Evolutionary conservation across 1,284 basidiomycete genomes (phyloP), one percentile per base, ranked within the genome.

Genomic region (Ganoderma boninense): DNA sequence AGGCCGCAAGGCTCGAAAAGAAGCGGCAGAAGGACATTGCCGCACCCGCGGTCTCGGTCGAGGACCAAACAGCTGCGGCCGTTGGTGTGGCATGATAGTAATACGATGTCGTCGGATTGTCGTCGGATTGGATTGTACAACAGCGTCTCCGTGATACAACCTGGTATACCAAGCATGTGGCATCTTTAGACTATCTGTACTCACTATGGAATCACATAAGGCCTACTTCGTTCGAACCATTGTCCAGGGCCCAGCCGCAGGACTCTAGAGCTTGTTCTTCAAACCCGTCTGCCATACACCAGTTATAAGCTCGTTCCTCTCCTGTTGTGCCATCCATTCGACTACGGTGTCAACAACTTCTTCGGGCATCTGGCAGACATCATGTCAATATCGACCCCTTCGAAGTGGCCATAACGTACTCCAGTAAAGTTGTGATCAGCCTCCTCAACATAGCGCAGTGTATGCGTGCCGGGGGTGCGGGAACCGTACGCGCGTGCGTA

Each of bases 341-440:
- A 92, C 77, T 59, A 93, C 87, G 26, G 83, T 84, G 56, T 87
- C 85, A 13, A 90, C 87, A 11, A 93, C 83, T 69, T 92, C 87
- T 68, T 92, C 89, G 71, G 87, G 85, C 71, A 85, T 85, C 78
- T 87, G 72, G 5, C 23, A 14, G 23, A 20, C 0, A 35, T 54
- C 16, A 62, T 5, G 16, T 66, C n/a, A 66, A 40, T n/a, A 59
- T 7, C 4, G 7, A 11, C 32, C 3, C 14, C 6, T 13, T 6
- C 10, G 20, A 57, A 8, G 20, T 59, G 11, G 65, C 44, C 10
- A 5, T 23, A 29, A 75, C 83, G 63, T 69, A 88, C 87, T 32
- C 88, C 87, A 43, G 87, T 89, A 75, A 91, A 91, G 79, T 93
- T 94, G 77, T 94, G 92, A 80, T 93, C 92, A 16, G 89, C 91